Percentiles rank a stretch among this genome's conserved stretches.
Evolutionary conservation across 495 filamentous ascomycete species (phyloP).

Genomic region (Aspergillus sclerotiicarbonarius): DNA sequence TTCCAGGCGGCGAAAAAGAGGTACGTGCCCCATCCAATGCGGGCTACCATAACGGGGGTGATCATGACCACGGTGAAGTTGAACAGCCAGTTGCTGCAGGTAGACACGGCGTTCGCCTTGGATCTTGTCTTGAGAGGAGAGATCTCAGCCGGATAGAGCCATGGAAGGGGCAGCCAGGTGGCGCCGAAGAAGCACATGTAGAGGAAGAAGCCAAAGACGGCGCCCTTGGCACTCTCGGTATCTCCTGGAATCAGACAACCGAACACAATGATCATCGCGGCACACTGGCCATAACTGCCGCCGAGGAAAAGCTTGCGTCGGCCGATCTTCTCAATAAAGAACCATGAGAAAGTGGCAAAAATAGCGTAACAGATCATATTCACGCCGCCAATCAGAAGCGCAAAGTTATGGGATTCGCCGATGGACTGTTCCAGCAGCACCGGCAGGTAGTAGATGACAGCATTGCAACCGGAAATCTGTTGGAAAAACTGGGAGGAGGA

Average conservation of each 20-base stretch:
- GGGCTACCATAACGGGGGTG: conserved; percentile 62
- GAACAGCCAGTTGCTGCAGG: conserved; percentile 69
- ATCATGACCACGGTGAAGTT: conserved; percentile 75
- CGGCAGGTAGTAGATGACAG: conserved; percentile 75
- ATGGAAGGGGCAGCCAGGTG: conserved; percentile 57
- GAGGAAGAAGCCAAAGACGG: conserved; percentile 67
- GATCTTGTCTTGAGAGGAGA: conserved; percentile 64
- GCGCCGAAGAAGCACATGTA: conserved; percentile 69
- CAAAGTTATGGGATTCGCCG: conserved; percentile 52
- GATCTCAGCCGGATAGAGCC: conserved; percentile 60
- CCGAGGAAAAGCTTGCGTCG: conserved; percentile 63
- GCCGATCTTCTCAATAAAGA: conserved; percentile 67
- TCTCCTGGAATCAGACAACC: conserved; percentile 59
- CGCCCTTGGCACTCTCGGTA: conserved; percentile 54
- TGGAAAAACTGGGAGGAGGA: conserved; percentile 59
- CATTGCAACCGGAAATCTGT: conserved; percentile 66
- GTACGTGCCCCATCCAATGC: conserved; percentile 68
- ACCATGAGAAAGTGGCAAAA: conserved; percentile 67
- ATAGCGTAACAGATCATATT: conserved; percentile 77
- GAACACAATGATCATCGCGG: conserved; percentile 67
- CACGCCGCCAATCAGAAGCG: conserved; percentile 65
- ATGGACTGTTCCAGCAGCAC: conserved; percentile 65
- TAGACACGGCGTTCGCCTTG: conserved; percentile 67
- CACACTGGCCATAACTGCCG: conserved; percentile 60
- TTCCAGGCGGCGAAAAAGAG: conserved; percentile 68